These are phyloP conservation scores for Halophytophthora polymorphica DNA, from an alignment of 352 stramenopile species.

Conservation along the genomic window DNA sequence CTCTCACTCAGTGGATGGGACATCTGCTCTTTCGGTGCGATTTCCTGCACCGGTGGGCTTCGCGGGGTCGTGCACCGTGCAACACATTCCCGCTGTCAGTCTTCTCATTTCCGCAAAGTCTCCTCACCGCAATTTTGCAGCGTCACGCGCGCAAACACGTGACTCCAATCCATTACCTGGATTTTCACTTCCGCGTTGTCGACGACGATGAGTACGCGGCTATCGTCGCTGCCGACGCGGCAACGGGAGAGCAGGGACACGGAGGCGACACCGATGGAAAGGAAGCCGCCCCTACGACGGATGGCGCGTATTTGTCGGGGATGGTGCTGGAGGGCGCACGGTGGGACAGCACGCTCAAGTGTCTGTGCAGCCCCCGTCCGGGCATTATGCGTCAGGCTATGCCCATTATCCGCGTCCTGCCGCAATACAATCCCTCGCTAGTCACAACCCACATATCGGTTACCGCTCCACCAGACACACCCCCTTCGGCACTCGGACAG, in stretches of 20 bases:
- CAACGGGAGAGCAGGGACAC: neutral
- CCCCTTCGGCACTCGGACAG: neutral
- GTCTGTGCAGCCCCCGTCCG: conserved; percentile 49
- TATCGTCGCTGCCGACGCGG: neutral
- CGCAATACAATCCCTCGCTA: conserved; percentile 25
- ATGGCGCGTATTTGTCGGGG: conserved; percentile 57
- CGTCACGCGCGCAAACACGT: conserved; percentile 62
- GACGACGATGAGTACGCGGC: conserved; percentile 26
- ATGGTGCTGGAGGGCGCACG: conserved; percentile 68
- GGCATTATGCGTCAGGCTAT: conserved; percentile 70
- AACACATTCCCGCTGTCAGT: conserved; percentile 55
- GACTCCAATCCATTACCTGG: conserved; percentile 72
- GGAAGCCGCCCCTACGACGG: conserved; percentile 7
- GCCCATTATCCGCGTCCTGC: conserved; percentile 85
- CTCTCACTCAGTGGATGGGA: conserved; percentile 51
- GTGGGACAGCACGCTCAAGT: conserved; percentile 50
- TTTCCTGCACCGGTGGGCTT: conserved; percentile 59
- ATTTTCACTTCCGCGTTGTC: conserved; percentile 75
- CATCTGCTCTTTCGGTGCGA: conserved; percentile 51
- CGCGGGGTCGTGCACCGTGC: conserved; percentile 13
- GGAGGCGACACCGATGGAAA: conserved; percentile 6
- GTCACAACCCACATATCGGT: neutral
- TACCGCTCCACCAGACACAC: neutral
- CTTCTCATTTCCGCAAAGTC: conserved; percentile 71
- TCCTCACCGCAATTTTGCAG: conserved; percentile 80